Percentiles rank a stretch among this genome's conserved stretches.
These are phyloP conservation scores for Santalum album DNA, from an alignment of 164 flowering plant species.

Conservation along the genomic window DNA sequence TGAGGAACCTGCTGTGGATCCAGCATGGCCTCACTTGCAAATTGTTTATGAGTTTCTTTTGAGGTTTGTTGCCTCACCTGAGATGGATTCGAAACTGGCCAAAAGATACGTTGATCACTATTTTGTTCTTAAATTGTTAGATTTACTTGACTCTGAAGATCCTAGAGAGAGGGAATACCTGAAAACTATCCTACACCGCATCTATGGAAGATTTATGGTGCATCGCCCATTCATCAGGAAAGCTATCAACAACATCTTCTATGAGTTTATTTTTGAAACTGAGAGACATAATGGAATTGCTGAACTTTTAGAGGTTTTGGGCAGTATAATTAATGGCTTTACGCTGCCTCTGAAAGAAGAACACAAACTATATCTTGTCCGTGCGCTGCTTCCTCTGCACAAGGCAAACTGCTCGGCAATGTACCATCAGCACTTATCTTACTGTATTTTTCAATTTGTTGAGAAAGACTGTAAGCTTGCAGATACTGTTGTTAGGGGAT, in stretches of 20 bases:
- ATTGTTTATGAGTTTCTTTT: constrained; percentile 3
- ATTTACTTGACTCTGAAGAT: constrained; percentile 2
- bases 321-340: constrained; percentile 28
- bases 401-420: constrained; percentile 18
- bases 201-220: constrained; percentile 22
- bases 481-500: constrained; percentile 30
- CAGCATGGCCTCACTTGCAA: constrained; percentile 5
- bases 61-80: constrained; percentile 5
- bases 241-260: constrained; percentile 20
- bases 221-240: constrained; percentile 31
- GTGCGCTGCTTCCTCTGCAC: constrained; percentile 26
- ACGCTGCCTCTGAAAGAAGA: constrained; percentile 27
- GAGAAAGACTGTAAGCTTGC: constrained; percentile 28
- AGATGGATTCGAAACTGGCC: constrained; percentile 3
- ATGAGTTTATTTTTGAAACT: constrained; percentile 17
- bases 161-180: too few relatives aligned
- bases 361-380: constrained; percentile 17
- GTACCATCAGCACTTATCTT: constrained; percentile 32
- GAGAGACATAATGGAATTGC: constrained; percentile 29
- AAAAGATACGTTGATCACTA: constrained; percentile 2
- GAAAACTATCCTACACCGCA: too few relatives aligned
- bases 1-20: constrained; percentile 4
- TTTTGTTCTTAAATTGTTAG: background rate
- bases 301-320: constrained; percentile 23
- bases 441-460: constrained; percentile 24